Conservation (phyloP, 192 early-diverging fungal genomes). For the Linnemannia schmuckeri region DNA sequence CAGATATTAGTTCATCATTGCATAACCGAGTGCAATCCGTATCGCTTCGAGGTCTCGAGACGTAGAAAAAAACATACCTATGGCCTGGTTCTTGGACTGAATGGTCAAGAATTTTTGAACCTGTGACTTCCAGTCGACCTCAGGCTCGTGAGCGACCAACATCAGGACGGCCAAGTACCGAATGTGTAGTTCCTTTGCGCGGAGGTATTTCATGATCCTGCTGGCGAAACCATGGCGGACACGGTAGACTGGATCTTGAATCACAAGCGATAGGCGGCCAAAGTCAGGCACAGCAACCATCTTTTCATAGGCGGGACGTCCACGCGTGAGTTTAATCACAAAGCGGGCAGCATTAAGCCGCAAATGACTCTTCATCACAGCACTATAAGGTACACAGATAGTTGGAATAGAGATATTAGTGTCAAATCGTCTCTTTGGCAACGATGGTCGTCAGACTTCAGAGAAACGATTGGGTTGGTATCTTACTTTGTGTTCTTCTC, state of each 20-base stretch:
- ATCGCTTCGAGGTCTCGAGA: not conserved
- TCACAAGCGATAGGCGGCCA: slow-evolving; percentile 69
- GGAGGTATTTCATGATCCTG: slow-evolving; percentile 80
- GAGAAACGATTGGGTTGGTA: not conserved
- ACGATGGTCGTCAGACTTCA: not conserved
- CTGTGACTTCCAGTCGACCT: slow-evolving; percentile 72
- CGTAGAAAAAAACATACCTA: slow-evolving; percentile 25
- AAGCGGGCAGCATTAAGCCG: slow-evolving; percentile 75
- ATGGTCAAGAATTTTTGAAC: slow-evolving; percentile 65
- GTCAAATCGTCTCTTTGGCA: not conserved
- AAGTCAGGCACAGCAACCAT: slow-evolving; percentile 69
- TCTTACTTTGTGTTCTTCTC: slow-evolving; percentile 62
- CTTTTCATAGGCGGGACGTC: slow-evolving; percentile 60
- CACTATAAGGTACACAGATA: not conserved
- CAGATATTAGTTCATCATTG: slow-evolving; percentile 12
- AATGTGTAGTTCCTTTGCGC: slow-evolving; percentile 68
- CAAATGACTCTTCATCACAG: slow-evolving; percentile 71
- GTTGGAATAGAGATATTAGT: not conserved
- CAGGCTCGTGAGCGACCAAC: slow-evolving; percentile 90
- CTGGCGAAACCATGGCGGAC: slow-evolving; percentile 81
- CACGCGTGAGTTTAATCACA: slow-evolving; percentile 72
- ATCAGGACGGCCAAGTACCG: slow-evolving; percentile 81
- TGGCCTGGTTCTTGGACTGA: slow-evolving; percentile 34
- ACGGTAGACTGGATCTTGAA: slow-evolving; percentile 85
- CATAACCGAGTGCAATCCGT: not conserved